A percentile compares a stretch with the other conserved stretches of the same genome.
Conservation (phyloP, 2,329 filamentous ascomycete species). For the Alternaria burnsii region DNA sequence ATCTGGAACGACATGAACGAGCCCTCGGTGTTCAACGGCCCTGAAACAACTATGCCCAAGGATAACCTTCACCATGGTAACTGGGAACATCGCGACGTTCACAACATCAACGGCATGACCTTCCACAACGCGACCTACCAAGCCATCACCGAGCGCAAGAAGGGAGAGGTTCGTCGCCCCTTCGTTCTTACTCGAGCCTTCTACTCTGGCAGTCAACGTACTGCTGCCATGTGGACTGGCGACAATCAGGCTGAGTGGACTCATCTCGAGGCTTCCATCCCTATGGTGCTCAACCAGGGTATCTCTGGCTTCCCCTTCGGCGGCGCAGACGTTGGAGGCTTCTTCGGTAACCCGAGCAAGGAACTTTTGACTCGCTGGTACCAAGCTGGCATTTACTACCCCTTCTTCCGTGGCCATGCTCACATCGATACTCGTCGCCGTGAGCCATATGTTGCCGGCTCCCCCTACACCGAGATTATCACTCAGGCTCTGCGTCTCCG, state of each 20-base stretch:
- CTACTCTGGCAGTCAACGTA: conserved; percentile 87
- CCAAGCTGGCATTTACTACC: conserved; percentile 95
- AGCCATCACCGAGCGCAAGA: conserved; percentile 82
- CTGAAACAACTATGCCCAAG: conserved; percentile 98
- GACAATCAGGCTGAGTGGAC: conserved; percentile 96
- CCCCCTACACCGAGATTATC: conserved; percentile 86
- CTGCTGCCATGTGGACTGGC: conserved; percentile 98
- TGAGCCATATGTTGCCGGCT: conserved; percentile 87
- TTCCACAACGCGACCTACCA: conserved; percentile 94
- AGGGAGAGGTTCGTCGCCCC: conserved; percentile 83
- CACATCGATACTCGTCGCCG: conserved; percentile 95
- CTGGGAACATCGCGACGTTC: conserved; percentile 97
- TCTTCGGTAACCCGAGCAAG: conserved; percentile 95
- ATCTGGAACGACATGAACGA: conserved; percentile 99
- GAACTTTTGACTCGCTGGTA: conserved; percentile 95
- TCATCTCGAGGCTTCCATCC: conserved; percentile 86
- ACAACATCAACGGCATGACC: conserved; percentile 95
- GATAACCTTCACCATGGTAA: conserved; percentile 90
- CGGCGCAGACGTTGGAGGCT: conserved; percentile 94
- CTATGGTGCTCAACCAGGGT: conserved; percentile 92
- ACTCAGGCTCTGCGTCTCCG: conserved; percentile 86
- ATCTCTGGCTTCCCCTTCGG: conserved; percentile 94
- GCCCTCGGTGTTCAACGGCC: conserved; percentile 97
- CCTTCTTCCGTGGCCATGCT: conserved; percentile 96
- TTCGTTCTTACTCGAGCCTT: conserved; percentile 94